Evolutionary conservation across 352 stramenopile species (phyloP).

Genomic region (Phytophthora macrochlamydospora): DNA sequence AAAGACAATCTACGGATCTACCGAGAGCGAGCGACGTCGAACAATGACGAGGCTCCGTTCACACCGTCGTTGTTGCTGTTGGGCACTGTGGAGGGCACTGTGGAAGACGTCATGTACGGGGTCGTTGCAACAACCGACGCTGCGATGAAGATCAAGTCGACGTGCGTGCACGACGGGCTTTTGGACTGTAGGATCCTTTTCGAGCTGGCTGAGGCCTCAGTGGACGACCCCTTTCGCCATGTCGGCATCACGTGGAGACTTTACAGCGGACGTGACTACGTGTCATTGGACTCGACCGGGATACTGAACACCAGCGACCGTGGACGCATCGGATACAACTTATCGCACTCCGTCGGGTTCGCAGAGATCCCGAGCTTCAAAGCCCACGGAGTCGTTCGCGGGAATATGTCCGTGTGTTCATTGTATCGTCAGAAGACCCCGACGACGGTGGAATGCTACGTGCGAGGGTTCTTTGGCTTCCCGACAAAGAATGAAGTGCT

Average conservation of each 20-base stretch:
- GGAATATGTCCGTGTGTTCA: conserved; percentile 57
- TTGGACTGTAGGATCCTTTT: conserved; percentile 58
- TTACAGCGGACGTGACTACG: conserved; percentile 57
- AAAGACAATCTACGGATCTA: conserved; percentile 48
- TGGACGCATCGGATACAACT: conserved; percentile 52
- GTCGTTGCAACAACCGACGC: conserved; percentile 42
- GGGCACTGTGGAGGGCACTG: conserved; percentile 50
- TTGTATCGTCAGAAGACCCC: conserved; percentile 52
- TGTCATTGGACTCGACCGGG: conserved; percentile 53
- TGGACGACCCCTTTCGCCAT: conserved; percentile 53
- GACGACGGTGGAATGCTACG: conserved; percentile 53
- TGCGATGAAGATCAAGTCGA: conserved; percentile 57
- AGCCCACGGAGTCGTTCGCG: conserved; percentile 45
- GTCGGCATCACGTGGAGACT: conserved; percentile 59
- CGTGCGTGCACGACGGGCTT: conserved; percentile 52
- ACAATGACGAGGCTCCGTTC: conserved; percentile 11
- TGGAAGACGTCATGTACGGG: conserved; percentile 78
- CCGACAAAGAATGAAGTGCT: conserved; percentile 46
- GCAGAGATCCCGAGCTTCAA: conserved; percentile 41
- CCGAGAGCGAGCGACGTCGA: conserved; percentile 30
- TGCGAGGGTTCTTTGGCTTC: conserved; percentile 57
- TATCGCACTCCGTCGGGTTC: conserved; percentile 65
- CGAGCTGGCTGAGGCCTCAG: conserved; percentile 43
- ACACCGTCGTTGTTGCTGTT: conserved; percentile 62
- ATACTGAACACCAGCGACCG: conserved; percentile 36